phyloP scores from a whole-genome alignment of 371 early-diverging fungal species.

The Zopfochytrium polystomum region DNA sequence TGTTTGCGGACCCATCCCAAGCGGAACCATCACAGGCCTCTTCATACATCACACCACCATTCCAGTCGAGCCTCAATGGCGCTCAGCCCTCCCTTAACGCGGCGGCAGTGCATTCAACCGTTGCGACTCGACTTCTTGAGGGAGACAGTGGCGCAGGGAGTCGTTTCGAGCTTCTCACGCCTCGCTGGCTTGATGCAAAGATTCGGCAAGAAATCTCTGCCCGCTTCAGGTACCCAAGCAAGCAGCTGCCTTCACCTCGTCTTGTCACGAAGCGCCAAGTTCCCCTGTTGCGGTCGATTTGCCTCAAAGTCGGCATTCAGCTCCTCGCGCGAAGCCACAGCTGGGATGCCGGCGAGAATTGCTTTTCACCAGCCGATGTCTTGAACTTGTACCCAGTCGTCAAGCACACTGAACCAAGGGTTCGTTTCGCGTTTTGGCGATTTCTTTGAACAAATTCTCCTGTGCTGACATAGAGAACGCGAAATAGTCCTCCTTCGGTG shows the following conservation, averaged over 20 bases:
- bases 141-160: slow-evolving; percentile 24
- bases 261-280: slow-evolving; percentile 58
- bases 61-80: no score
- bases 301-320: slow-evolving; percentile 82
- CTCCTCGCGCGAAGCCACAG: slow-evolving; percentile 71
- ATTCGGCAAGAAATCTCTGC: slow-evolving; percentile 61
- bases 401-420: slow-evolving; percentile 68
- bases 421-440: no score
- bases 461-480: no score
- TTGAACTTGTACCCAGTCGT: slow-evolving; percentile 76
- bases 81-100: slow-evolving; percentile 8
- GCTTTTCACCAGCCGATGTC: slow-evolving; percentile 74
- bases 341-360: slow-evolving; percentile 51
- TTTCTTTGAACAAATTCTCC: no score
- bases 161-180: slow-evolving; percentile 56
- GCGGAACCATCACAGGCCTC: no score
- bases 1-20: slow-evolving; percentile 69
- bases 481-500: slow-evolving; percentile 75
- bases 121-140: not conserved
- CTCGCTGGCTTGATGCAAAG: slow-evolving; percentile 51
- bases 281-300: slow-evolving; percentile 78
- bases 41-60: no score
- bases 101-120: not conserved
- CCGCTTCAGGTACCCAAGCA: slow-evolving; percentile 73
- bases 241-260: slow-evolving; percentile 37